Evolutionary conservation across 164 flowering plant species (phyloP), one percentile per base, ranked within the genome.

Genomic region (Cinnamomum chago): DNA sequence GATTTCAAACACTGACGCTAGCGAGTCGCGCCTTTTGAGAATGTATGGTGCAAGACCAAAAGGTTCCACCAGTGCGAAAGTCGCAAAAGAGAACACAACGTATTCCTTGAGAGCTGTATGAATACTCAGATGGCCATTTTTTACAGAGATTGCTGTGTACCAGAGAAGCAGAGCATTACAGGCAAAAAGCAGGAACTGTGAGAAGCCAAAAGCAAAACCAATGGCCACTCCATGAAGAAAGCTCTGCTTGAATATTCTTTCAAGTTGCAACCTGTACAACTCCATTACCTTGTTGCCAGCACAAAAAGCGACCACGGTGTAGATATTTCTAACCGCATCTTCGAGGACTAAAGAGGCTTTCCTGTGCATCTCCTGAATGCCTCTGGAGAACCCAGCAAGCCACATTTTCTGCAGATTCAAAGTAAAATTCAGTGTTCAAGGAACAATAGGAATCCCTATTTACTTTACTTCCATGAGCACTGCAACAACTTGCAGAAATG

Each of bases 331-430:
- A 51, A 95, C 99, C 6, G 99, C 97, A 85, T 95, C 99, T 81
- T 93, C 99, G 52, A 93, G 93, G 75, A 95, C 97, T 86, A 93
- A 82, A 70, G 98, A 92, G 60, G 99, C 99, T 78, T 92, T 93
- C 77, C 95, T 78, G 75, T 95, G 98, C 98, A 93, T 95, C 86
- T 93, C 98, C 78, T 93, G 98, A 75, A 95, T 95, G 70, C 99
- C 99, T 82, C 88, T 90, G 14, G 99, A 95, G 76, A 95, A 95
- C 72, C 99, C 99, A 80, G 93, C 98, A 79, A 95, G 97, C 99
- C 99, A 95, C 77, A 91, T 51, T 82, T 95, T 95, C 98, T 93
- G 91, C 80, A 92, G 80, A 68, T 40, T 15, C 24, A 22, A 35
- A 20, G 23, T 60, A 77, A 28, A 40, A 33, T 30, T 75, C 68